Evolutionary conservation across 306 rosid species (phyloP), one percentile per base, ranked within the genome.

Genomic region (Cicer judaicum): DNA sequence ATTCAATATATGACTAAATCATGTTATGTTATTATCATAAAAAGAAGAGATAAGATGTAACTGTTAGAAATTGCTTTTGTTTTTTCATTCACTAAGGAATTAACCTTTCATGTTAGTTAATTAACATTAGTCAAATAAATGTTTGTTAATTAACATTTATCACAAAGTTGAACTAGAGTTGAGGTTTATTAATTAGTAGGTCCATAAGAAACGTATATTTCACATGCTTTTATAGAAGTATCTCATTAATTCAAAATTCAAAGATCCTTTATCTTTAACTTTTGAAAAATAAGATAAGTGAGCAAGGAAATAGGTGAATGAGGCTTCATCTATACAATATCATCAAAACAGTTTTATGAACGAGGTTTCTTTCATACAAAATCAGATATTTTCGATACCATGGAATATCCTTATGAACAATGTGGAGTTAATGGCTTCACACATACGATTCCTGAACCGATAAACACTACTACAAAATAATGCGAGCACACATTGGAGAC

Each of bases 41-140:
- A 77, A 67, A 67, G 48, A 34, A 61, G 56, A 44, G 78, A 78
- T 18, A 70, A 60, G 70, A 70, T 78, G 73, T 36, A 78, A 67
- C 69, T 13, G 42, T 36, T 15, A 19, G 50, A 54, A 73, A 46
- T 54, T 62, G 57, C 75, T 55, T 69, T 74, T 16, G 15, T 55
- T 63, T 68, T 19, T 74, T 54, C 24, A 15, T n/a, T 38, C 10
- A 15, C 14, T 38, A 74, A 75, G 47, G 53, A 73, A 64, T 61
- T 42, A 59, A 39, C 50, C 38, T 50, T 71, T 64, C 11, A 16
- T 8, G 38, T 61, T 39, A 16, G 8, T 66, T 73, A 74, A 70
- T 78, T 78, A 60, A 63, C 47, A 53, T 29, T 68, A 24, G 34
- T 24, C 34, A 24, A 24, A 24, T 2, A 24, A 24, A 24, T 24